phyloP scores from a whole-genome alignment of 2,329 filamentous ascomycete genomes.

The Camillea tinctor region DNA sequence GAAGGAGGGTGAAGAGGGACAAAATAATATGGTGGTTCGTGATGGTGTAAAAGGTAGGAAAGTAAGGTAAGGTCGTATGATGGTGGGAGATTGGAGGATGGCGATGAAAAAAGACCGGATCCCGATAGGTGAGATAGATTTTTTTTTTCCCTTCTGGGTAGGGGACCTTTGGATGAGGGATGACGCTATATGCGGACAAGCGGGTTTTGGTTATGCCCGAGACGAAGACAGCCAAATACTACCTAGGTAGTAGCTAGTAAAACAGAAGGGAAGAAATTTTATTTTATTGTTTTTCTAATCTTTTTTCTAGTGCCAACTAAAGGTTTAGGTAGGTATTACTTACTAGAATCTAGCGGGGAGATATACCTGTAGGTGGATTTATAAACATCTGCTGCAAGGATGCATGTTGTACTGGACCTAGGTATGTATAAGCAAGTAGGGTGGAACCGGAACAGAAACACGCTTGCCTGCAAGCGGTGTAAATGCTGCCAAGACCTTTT shows the following conservation, averaged over 20 bases:
- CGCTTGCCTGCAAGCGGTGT: background rate
- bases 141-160: background rate
- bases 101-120: background rate
- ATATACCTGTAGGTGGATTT: background rate
- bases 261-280: background rate
- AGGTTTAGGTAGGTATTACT: background rate
- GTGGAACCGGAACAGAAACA: background rate
- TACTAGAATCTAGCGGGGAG: no score
- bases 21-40: background rate
- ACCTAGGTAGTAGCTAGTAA: no score
- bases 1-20: background rate
- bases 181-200: background rate
- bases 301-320: background rate
- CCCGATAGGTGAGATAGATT: background rate
- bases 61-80: background rate
- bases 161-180: background rate
- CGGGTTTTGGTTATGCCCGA: background rate
- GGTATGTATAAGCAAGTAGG: background rate
- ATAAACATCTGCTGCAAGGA: background rate
- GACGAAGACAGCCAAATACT: background rate
- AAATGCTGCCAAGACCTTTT: background rate
- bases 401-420: background rate
- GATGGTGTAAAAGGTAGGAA: background rate
- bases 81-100: background rate
- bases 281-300: background rate